Percentiles rank a stretch among this genome's conserved stretches.
These are phyloP conservation scores for Kurtzmaniella quercitrusa DNA, from an alignment of 1,139 yeast genomes.

Conservation along the genomic window DNA sequence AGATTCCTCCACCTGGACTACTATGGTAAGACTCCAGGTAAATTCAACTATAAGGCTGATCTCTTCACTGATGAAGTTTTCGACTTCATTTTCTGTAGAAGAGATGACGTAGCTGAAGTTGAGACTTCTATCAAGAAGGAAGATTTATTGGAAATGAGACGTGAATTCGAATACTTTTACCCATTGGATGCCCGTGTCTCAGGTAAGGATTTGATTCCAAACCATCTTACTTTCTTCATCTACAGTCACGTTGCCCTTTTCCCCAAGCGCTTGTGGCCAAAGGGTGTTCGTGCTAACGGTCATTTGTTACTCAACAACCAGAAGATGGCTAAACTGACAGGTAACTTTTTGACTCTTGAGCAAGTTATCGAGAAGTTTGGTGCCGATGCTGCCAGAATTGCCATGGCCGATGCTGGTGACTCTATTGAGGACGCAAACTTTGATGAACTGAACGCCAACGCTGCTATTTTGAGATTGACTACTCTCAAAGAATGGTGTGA, in stretches of 20 bases:
- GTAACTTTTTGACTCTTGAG: slow-evolving; percentile 90
- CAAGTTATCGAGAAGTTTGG: slow-evolving; percentile 87
- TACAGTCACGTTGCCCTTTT: slow-evolving; percentile 90
- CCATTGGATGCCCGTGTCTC: slow-evolving; percentile 90
- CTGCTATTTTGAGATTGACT: slow-evolving; percentile 90
- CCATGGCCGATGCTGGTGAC: slow-evolving; percentile 98
- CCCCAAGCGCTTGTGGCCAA: slow-evolving; percentile 91
- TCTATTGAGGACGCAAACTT: slow-evolving; percentile 96
- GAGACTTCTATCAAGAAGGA: slow-evolving; percentile 60
- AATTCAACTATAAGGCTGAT: slow-evolving; percentile 70
- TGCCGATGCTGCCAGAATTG: slow-evolving; percentile 97
- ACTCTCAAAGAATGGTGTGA: slow-evolving; percentile 96
- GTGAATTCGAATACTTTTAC: slow-evolving; percentile 93
- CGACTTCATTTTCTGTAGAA: slow-evolving; percentile 81
- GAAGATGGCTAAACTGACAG: slow-evolving; percentile 97
- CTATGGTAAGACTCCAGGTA: slow-evolving; percentile 75
- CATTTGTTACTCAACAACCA: slow-evolving; percentile 93
- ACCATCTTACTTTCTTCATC: slow-evolving; percentile 93
- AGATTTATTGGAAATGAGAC: slow-evolving; percentile 70
- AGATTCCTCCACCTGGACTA: slow-evolving; percentile 84
- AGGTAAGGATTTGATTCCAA: slow-evolving; percentile 96
- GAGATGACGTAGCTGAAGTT: slow-evolving; percentile 43
- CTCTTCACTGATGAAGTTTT: slow-evolving; percentile 92
- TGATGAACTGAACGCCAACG: slow-evolving; percentile 95
- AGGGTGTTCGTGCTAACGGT: slow-evolving; percentile 92